phyloP scores from a whole-genome alignment of 768 basidiomycete genomes.

The Nevesoporus exiguus region DNA sequence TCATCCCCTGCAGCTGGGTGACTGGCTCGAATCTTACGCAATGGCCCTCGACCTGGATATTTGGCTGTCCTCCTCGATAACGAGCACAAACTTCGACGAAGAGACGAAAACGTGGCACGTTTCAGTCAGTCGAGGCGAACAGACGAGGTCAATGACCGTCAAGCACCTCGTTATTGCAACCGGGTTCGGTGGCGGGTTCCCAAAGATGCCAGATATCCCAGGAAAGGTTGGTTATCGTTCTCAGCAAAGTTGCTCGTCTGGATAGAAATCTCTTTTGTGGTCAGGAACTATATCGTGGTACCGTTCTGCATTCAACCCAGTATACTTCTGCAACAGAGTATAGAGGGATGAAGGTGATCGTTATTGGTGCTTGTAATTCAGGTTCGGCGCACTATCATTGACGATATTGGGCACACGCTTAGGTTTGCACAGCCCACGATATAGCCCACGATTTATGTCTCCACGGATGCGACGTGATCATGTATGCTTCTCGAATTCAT shows the following conservation, averaged over 20 bases:
- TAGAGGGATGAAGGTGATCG: slow-evolving; percentile 58
- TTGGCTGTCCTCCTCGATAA: slow-evolving; percentile 49
- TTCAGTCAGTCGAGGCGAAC: slow-evolving; percentile 30
- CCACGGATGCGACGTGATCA: slow-evolving; percentile 29
- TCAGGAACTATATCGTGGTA: slow-evolving; percentile 50
- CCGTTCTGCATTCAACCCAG: slow-evolving; percentile 49
- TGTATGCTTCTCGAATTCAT: slow-evolving; percentile 11
- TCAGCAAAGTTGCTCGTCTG: not conserved
- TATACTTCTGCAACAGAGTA: slow-evolving; percentile 46
- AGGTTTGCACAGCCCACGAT: slow-evolving; percentile 32
- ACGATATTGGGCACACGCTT: not conserved
- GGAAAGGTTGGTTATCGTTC: slow-evolving; percentile 34
- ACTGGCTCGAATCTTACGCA: slow-evolving; percentile 63
- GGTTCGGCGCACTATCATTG: slow-evolving; percentile 29
- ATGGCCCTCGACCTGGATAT: slow-evolving; percentile 56
- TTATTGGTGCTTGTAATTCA: slow-evolving; percentile 63
- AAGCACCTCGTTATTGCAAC: slow-evolving; percentile 57
- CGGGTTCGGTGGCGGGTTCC: slow-evolving; percentile 46
- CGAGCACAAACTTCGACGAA: slow-evolving; percentile 33
- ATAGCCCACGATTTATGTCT: slow-evolving; percentile 35
- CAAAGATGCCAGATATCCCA: slow-evolving; percentile 44
- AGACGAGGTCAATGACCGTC: slow-evolving; percentile 33
- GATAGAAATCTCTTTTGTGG: not conserved
- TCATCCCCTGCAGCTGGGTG: slow-evolving; percentile 41
- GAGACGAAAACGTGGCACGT: slow-evolving; percentile 42